These are phyloP conservation scores for Tremellales sp. DNA, from an alignment of 1,284 basidiomycete genomes.

Conservation along the genomic window DNA sequence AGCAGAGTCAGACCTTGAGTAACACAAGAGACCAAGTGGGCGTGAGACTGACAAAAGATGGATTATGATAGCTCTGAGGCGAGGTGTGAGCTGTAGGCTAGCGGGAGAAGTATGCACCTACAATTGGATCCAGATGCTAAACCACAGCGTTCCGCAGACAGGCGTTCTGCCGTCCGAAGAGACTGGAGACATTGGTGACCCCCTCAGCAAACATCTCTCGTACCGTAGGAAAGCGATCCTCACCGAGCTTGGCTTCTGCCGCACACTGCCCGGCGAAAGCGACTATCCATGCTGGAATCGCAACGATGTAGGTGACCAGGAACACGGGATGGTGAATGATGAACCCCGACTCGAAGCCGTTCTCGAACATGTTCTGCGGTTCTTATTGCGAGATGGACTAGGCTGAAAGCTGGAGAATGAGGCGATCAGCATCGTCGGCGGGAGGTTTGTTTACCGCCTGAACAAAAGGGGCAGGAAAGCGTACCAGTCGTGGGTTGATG, in stretches of 20 bases:
- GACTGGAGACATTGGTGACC: slow-evolving; percentile 8
- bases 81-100: slow-evolving; percentile 59
- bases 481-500: no score
- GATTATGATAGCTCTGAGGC: slow-evolving; percentile 36
- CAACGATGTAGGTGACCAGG: slow-evolving; percentile 75
- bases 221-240: slow-evolving; percentile 4
- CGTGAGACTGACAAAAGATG: slow-evolving; percentile 38
- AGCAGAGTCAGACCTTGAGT: slow-evolving; percentile 2
- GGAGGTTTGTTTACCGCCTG: no score
- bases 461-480: no score
- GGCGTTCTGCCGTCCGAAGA: slow-evolving; percentile 19
- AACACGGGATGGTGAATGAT: slow-evolving; percentile 87
- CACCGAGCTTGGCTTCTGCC: slow-evolving; percentile 29
- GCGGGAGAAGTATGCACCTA: slow-evolving; percentile 20
- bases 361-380: slow-evolving; percentile 22
- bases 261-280: slow-evolving; percentile 51
- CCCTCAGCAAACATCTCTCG: not conserved
- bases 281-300: slow-evolving; percentile 83
- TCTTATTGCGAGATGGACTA: not conserved
- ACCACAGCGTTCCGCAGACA: slow-evolving; percentile 75
- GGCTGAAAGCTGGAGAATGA: not conserved
- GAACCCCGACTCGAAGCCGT: slow-evolving; percentile 33
- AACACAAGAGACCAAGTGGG: not conserved
- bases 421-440: no score
- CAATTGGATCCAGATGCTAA: slow-evolving; percentile 66